A percentile compares a stretch with the other conserved stretches of the same genome.
Conservation (phyloP, 495 filamentous ascomycete genomes). For the Peziza echinospora region DNA sequence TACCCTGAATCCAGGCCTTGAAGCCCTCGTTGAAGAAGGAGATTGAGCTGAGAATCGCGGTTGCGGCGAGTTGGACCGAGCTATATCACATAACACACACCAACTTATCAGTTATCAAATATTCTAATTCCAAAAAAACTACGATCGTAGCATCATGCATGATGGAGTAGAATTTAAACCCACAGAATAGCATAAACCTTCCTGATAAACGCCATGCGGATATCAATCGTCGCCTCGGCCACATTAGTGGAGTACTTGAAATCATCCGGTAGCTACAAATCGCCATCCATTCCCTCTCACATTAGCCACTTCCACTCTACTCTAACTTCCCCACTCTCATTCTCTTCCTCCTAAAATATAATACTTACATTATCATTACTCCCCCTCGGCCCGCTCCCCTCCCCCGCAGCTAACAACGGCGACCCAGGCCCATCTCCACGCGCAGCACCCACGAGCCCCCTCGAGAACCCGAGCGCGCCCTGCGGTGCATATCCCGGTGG, state of each 20-base stretch:
- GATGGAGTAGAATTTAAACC: conserved; percentile 12
- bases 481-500: too few relatives aligned
- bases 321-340: too few relatives aligned
- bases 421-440: too few relatives aligned
- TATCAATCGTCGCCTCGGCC: conserved; percentile 78
- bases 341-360: too few relatives aligned
- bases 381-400: too few relatives aligned
- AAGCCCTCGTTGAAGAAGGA: conserved; percentile 66
- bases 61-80: conserved; percentile 72
- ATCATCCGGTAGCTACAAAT: not conserved
- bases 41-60: conserved; percentile 55
- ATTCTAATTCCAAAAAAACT: too few relatives aligned
- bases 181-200: conserved; percentile 77
- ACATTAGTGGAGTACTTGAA: conserved; percentile 23
- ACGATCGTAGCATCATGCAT: not conserved
- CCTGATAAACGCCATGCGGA: conserved; percentile 92
- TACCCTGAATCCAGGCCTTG: conserved; percentile 66
- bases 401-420: too few relatives aligned
- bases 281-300: too few relatives aligned
- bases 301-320: too few relatives aligned
- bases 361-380: too few relatives aligned
- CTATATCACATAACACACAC: conserved; percentile 24
- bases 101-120: conserved; percentile 28
- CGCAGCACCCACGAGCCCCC: too few relatives aligned
- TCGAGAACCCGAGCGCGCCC: too few relatives aligned